Conservation (phyloP, 768 basidiomycete genomes). For the Suillus ampliporus region DNA sequence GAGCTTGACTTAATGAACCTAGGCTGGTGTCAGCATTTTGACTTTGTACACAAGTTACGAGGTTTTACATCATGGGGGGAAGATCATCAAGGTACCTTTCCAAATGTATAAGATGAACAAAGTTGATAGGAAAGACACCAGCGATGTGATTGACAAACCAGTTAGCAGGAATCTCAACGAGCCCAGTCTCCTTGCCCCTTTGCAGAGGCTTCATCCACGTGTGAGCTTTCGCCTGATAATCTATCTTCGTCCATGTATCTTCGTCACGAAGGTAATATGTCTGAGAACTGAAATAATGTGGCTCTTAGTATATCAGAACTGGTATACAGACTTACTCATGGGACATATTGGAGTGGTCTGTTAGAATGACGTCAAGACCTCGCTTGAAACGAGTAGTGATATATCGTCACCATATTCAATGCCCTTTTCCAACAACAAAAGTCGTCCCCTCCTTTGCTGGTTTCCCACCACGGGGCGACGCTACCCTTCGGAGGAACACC, state of each 20-base stretch:
- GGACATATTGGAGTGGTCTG: constrained; percentile 64
- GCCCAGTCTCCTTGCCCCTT: constrained; percentile 65
- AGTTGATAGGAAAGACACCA: background rate
- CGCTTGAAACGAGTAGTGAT: constrained; percentile 15
- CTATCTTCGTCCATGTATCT: constrained; percentile 76
- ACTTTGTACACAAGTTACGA: background rate
- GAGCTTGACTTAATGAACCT: constrained; percentile 74
- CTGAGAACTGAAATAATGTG: constrained; percentile 48
- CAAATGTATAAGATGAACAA: background rate
- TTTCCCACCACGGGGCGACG: constrained; percentile 85
- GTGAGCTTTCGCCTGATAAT: constrained; percentile 60
- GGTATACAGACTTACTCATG: constrained; percentile 45
- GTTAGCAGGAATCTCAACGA: constrained; percentile 70
- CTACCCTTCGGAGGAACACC: constrained; percentile 64
- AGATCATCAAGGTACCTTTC: constrained; percentile 72
- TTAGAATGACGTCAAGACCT: constrained; percentile 14
- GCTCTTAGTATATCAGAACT: background rate
- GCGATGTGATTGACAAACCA: constrained; percentile 49
- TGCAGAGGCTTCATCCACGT: constrained; percentile 79
- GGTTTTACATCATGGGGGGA: constrained; percentile 69
- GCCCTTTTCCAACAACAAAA: constrained; percentile 70
- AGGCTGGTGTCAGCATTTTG: constrained; percentile 1
- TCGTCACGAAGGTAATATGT: constrained; percentile 72
- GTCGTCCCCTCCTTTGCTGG: constrained; percentile 67
- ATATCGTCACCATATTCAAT: constrained; percentile 65